These are phyloP conservation scores for Boletus semigastroideus DNA, from an alignment of 1,284 basidiomycete genomes.

Conservation along the genomic window DNA sequence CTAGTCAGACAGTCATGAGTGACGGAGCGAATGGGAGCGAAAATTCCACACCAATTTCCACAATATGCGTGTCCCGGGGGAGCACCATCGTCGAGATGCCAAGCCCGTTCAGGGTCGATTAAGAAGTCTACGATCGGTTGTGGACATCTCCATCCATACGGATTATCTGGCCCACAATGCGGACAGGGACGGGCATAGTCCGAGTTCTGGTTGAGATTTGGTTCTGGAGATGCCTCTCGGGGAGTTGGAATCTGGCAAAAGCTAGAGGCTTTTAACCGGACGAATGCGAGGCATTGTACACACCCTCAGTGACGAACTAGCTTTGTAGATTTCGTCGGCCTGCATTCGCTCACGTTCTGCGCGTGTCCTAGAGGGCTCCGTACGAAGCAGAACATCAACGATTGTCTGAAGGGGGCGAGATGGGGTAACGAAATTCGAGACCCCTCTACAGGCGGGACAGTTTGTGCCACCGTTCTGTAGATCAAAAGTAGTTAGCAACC, in stretches of 20 bases:
- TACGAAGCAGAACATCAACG: conserved; percentile 64
- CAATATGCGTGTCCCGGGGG: conserved; percentile 75
- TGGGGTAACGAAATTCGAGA: conserved; percentile 63
- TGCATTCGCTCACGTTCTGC: conserved; percentile 66
- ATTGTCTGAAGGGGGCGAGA: conserved; percentile 69
- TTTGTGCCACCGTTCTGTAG: conserved; percentile 74
- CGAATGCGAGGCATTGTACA: conserved; percentile 28
- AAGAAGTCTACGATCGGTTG: conserved; percentile 69
- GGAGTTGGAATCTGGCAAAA: conserved; percentile 64
- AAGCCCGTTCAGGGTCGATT: conserved; percentile 62
- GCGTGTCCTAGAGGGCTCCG: conserved; percentile 62
- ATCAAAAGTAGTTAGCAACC: conserved; percentile 13
- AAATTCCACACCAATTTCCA: conserved; percentile 62
- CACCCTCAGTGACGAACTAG: conserved; percentile 67
- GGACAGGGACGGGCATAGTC: conserved; percentile 74
- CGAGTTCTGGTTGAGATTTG: conserved; percentile 56
- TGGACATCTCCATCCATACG: conserved; percentile 70
- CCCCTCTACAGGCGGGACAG: conserved; percentile 71
- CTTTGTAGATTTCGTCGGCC: conserved; percentile 72
- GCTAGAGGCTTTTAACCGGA: background rate
- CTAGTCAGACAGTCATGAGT: conserved; percentile 38
- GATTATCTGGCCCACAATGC: conserved; percentile 64
- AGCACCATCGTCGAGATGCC: conserved; percentile 67
- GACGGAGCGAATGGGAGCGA: background rate
- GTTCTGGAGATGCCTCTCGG: conserved; percentile 70